Evolutionary conservation across 2,329 filamentous ascomycete species (phyloP), one percentile per base, ranked within the genome.

Genomic region (Neoarthrinium moseri): DNA sequence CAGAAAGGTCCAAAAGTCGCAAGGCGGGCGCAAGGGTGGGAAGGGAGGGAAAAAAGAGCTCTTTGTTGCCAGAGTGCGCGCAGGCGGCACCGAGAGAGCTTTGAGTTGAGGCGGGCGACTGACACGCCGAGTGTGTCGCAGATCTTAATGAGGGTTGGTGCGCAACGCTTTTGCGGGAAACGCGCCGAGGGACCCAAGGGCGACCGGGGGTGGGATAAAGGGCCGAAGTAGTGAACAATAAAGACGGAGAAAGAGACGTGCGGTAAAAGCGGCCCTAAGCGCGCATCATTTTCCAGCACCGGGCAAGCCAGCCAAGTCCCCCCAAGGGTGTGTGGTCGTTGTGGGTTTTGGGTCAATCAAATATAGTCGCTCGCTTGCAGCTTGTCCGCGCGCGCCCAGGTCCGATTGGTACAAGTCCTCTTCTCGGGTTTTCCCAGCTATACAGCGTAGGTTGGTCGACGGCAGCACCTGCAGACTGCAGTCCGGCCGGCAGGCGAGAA

Each of bases 171-270:
- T 47, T 32, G 38, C 33, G 45, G 52, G n/a, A 50, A 52, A 56
- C 48, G 52, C 51, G 53, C 49, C 56, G 49, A 50, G 49, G 51
- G 37, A 40, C 13, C 33, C 15, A 38, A 22, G 20, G 26, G 15
- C 18, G 39, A 43, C 39, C 30, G 32, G 41, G 29, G 41, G 41
- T 44, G 51, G 56, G 51, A 56, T 54, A 59, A 60, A 60, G 56
- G 53, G 53, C 59, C 57, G 57, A 58, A 57, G 46, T 51, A 54
- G 45, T 43, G 51, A 51, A 50, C 47, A 54, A 39, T 29, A 45
- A 45, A 40, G 47, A 32, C 34, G 33, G 45, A 47, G 32, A 50
- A 29, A 43, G 42, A 43, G 37, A 40, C 45, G 45, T 47, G 43
- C 29, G 50, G 47, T 32, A 43, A 46, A 51, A 45, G 33, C 24